Conservation (phyloP, 768 basidiomycete species). For the Boletus tomentosulus region DNA sequence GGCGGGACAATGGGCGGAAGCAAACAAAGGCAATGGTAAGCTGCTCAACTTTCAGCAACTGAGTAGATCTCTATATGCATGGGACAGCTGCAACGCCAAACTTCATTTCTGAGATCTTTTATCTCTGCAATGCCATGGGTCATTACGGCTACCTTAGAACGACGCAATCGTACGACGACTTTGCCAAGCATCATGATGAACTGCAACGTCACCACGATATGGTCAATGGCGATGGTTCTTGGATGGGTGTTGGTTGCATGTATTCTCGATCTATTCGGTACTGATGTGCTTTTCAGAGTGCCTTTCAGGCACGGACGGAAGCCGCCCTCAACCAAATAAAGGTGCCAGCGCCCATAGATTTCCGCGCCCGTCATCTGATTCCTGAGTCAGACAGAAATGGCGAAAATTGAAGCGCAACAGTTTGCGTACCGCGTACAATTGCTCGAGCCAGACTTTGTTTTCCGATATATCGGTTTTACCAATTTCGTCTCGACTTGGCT, state of each 20-base stretch:
- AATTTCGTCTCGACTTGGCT: constrained; percentile 93
- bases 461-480: constrained; percentile 77
- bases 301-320: constrained; percentile 73
- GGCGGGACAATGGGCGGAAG: constrained; percentile 64
- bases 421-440: constrained; percentile 83
- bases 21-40: constrained; percentile 47
- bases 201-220: constrained; percentile 72
- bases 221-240: constrained; percentile 71
- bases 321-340: constrained; percentile 74
- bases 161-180: constrained; percentile 68
- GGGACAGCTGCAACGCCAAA: constrained; percentile 63
- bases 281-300: constrained; percentile 43
- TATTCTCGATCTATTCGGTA: background rate
- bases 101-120: constrained; percentile 96
- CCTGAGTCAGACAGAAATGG: constrained; percentile 56
- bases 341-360: constrained; percentile 34
- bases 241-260: constrained; percentile 65
- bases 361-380: background rate
- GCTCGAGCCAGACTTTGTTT: constrained; percentile 78
- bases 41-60: background rate
- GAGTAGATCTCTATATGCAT: background rate
- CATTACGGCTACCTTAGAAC: constrained; percentile 87
- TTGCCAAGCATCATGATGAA: constrained; percentile 72
- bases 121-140: constrained; percentile 78
- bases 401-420: constrained; percentile 66